phyloP scores from a whole-genome alignment of 2,329 filamentous ascomycete species.

The Claviceps paspali region DNA sequence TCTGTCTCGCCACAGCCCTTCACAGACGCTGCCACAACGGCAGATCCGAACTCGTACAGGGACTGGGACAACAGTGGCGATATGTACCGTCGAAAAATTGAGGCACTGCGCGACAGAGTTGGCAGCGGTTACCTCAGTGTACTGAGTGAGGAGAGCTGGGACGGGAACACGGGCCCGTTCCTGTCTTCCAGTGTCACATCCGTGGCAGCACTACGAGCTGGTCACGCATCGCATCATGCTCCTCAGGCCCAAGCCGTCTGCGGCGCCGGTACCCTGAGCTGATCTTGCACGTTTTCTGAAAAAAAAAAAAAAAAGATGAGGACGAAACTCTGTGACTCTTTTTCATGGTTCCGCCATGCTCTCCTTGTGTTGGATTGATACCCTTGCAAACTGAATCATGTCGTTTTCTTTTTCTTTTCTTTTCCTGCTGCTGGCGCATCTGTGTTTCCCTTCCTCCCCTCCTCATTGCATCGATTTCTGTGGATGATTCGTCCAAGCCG shows the following conservation, averaged over 20 bases:
- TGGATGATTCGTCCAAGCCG: neutral
- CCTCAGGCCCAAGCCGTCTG: constrained; percentile 32
- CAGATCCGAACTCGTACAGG: constrained; percentile 20
- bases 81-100: constrained; percentile 75
- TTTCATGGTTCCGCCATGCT: neutral
- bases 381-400: neutral
- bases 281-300: constrained; percentile 6
- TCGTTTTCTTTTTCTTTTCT: neutral
- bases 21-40: neutral
- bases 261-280: constrained; percentile 36
- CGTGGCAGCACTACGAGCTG: constrained; percentile 15
- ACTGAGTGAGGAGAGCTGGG: constrained; percentile 62
- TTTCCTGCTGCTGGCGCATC: neutral
- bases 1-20: neutral
- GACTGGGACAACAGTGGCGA: constrained; percentile 59
- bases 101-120: constrained; percentile 70
- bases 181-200: constrained; percentile 11
- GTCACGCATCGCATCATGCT: constrained; percentile 17
- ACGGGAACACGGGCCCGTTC: constrained; percentile 21
- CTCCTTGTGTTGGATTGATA: constrained; percentile 2
- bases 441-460: neutral
- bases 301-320: no score
- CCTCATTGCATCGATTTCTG: neutral
- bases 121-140: constrained; percentile 79
- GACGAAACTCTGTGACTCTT: neutral